Base-by-base conservation (phyloP, 2,329 filamentous ascomycete genomes). In the Emmonsiellopsis sp. region DNA sequence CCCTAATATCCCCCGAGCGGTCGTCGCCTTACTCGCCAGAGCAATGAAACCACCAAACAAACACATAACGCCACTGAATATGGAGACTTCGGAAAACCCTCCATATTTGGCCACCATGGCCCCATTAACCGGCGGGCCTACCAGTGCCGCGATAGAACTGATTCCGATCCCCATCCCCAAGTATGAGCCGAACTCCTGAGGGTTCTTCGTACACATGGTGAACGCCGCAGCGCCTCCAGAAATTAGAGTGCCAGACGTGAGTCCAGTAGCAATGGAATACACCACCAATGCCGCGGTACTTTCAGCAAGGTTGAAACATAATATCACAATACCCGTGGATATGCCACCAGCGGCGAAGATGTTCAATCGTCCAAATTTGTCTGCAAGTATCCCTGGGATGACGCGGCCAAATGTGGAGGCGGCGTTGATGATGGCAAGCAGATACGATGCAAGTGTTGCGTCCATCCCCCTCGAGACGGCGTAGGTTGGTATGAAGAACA, bases 41-140 rank as follows among this genome's bases (percentile, higher is more conserved):
- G 49, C 49, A 33, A 49, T 37, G 14, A 47, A 37, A 37, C 53
- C 49, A 32, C 53, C 49, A 52, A 55, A 31, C 34, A 55, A 31
- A 47, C 53, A 52, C 49, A 55, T 44, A n/a, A 33, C 53, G 1
- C 69, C 70, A 51, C 67, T 71, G 45, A 73, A 70, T 2, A 70
- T 62, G 1, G 68, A 66, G 1, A 66, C 63, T 55, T 73, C 54
- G 1, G 59, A 54, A 53, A 69, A 76, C 0, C 68, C 67, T 1
- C 63, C 68, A 52, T 75, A 77, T 8, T 50, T 59, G 2, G 70
- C 64, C 3, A 81, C 60, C 43, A 78, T 62, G 0, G 67, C 71
- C 2, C 76, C 76, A 49, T 71, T 74, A 44, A 76, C 65, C 0
- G 77, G 76, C 10, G 74, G 73, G 0, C 75, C 78, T 3, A 78